These are phyloP conservation scores for Cucumis hystrix DNA, from an alignment of 306 rosid species.

Conservation along the genomic window DNA sequence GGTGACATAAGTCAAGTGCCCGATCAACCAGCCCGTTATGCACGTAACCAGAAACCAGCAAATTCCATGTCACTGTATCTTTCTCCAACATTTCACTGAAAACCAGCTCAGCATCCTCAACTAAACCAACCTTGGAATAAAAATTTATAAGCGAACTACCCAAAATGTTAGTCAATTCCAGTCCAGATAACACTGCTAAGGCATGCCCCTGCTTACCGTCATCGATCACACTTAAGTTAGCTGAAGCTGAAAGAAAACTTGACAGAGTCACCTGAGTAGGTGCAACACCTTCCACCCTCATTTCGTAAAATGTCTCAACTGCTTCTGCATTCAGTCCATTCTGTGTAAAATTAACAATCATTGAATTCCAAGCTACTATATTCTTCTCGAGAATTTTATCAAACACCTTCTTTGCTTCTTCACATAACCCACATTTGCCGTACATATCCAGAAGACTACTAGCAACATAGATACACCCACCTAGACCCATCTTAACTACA, in stretches of 20 bases:
- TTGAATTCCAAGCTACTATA: slow-evolving; percentile 64
- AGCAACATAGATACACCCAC: slow-evolving; percentile 49
- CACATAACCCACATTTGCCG: slow-evolving; percentile 62
- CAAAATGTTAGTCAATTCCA: slow-evolving; percentile 39
- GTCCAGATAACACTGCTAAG: slow-evolving; percentile 37
- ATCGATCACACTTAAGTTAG: slow-evolving; percentile 31
- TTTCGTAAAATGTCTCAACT: slow-evolving; percentile 27
- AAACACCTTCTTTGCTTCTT: slow-evolving; percentile 57
- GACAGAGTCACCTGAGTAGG: slow-evolving; percentile 52
- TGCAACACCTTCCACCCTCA: slow-evolving; percentile 41
- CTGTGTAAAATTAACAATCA: slow-evolving; percentile 43
- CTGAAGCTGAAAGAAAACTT: slow-evolving; percentile 52
- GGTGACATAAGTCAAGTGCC: slow-evolving; percentile 35
- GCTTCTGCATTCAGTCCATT: slow-evolving; percentile 59
- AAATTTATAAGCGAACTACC: slow-evolving; percentile 70
- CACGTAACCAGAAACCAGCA: slow-evolving; percentile 53
- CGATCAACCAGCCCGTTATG: slow-evolving; percentile 39
- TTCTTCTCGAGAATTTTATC: slow-evolving; percentile 41
- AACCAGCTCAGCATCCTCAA: slow-evolving; percentile 48
- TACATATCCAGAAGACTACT: slow-evolving; percentile 77
- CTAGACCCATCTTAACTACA: slow-evolving; percentile 31
- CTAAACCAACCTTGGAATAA: slow-evolving; percentile 62
- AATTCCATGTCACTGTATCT: slow-evolving; percentile 76
- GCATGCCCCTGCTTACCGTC: slow-evolving; percentile 82
- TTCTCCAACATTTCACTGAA: slow-evolving; percentile 33